A percentile compares a stretch with the other conserved stretches of the same genome.
These are phyloP conservation scores for Byssochlamys sp. DNA, from an alignment of 2,329 filamentous ascomycete species.

Conservation along the genomic window DNA sequence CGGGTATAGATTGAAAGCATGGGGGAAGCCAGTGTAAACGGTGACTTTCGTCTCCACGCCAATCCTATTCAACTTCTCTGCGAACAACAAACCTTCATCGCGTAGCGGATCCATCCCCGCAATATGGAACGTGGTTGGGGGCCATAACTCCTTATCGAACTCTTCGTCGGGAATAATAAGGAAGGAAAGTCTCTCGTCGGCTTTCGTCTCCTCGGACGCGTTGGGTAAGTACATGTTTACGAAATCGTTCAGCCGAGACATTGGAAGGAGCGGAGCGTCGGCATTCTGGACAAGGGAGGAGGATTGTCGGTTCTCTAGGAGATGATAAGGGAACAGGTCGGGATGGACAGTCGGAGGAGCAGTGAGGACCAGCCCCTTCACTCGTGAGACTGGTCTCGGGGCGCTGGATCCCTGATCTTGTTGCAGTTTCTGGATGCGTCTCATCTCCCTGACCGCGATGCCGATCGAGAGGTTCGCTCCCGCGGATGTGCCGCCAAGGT, in stretches of 20 bases:
- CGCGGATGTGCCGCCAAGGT: background rate
- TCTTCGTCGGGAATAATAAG: background rate
- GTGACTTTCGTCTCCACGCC: background rate
- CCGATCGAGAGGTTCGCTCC: background rate
- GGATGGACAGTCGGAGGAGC: background rate
- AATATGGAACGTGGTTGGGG: background rate
- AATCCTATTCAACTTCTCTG: background rate
- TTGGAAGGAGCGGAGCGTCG: background rate
- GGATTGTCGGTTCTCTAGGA: background rate
- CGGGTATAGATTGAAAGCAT: background rate
- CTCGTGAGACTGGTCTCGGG: background rate
- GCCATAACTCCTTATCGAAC: background rate
- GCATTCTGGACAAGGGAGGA: background rate
- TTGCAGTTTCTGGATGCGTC: background rate
- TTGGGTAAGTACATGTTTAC: background rate
- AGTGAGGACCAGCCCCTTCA: background rate
- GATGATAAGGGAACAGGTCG: background rate
- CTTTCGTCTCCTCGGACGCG: background rate
- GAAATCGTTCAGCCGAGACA: background rate
- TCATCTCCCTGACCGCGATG: slow-evolving; percentile 1
- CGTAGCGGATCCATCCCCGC: background rate
- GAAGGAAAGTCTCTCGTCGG: background rate
- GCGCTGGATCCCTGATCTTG: background rate
- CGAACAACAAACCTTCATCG: background rate
- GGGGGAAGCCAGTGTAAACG: background rate